Evolutionary conservation across 2,329 filamentous ascomycete genomes (phyloP).

Genomic region (Aureobasidium musti): DNA sequence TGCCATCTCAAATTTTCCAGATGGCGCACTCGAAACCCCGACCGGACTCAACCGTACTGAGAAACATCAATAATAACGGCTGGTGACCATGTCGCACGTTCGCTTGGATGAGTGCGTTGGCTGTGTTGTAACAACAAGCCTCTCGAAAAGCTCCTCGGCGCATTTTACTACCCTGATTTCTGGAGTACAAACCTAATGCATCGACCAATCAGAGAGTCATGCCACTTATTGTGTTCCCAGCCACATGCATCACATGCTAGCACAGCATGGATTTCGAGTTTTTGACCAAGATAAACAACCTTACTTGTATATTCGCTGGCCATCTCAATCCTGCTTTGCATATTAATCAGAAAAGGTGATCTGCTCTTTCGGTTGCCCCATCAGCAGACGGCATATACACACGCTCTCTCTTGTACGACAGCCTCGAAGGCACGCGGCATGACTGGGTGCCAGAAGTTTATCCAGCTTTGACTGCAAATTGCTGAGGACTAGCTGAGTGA

Average conservation of each 20-base stretch:
- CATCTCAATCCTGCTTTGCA: constrained; percentile 7
- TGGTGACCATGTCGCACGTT: neutral
- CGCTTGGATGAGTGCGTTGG: constrained; percentile 5
- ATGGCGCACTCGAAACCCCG: neutral
- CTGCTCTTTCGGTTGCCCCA: neutral
- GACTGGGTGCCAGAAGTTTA: constrained; percentile 10
- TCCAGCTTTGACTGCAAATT: neutral
- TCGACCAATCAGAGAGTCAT: constrained; percentile 6
- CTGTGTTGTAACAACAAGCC: neutral
- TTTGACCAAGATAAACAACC: constrained; percentile 1
- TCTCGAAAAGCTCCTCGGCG: neutral
- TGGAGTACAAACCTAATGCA: constrained; percentile 10
- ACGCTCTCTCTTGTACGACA: neutral
- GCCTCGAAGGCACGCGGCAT: neutral
- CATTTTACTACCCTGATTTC: neutral
- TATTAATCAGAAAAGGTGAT: neutral
- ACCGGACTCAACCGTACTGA: neutral
- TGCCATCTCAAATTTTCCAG: neutral
- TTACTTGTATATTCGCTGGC: neutral
- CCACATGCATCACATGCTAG: constrained; percentile 25
- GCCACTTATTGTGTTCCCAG: constrained; percentile 7
- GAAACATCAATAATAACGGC: neutral
- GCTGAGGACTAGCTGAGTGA: constrained; percentile 8
- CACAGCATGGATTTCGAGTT: constrained; percentile 4
- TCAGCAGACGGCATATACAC: neutral